Evolutionary conservation across 768 basidiomycete genomes (phyloP).

Genomic region (Podaxis carcinomalis): DNA sequence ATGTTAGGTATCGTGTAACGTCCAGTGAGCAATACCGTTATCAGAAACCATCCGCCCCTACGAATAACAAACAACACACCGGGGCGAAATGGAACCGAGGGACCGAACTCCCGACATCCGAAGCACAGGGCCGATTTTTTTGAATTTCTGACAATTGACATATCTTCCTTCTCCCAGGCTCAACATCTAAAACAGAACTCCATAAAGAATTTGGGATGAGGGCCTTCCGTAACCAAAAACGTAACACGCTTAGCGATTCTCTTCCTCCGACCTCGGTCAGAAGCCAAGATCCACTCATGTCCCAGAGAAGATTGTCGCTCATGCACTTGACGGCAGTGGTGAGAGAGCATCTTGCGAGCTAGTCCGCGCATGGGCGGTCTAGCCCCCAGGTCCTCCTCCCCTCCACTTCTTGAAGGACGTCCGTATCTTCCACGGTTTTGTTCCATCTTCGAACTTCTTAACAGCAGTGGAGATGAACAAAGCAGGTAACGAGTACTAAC

Average conservation of each 20-base stretch:
- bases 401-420: too few species aligned
- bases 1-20: background rate
- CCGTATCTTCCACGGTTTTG: too few species aligned
- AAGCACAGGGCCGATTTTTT: too few species aligned
- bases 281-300: background rate
- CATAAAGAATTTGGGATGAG: too few species aligned
- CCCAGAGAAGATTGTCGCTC: background rate
- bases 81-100: too few species aligned
- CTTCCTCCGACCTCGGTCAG: background rate
- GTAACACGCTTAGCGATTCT: background rate
- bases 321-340: background rate
- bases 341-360: background rate
- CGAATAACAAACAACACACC: too few species aligned
- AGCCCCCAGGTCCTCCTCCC: background rate
- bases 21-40: background rate
- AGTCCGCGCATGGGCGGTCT: background rate
- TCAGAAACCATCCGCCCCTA: too few species aligned
- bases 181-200: too few species aligned
- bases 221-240: background rate
- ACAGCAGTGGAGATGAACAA: background rate
- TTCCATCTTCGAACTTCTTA: background rate
- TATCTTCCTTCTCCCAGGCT: too few species aligned
- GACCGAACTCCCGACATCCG: too few species aligned
- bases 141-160: too few species aligned
- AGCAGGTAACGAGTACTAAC: background rate